Percentiles rank a stretch among this genome's conserved stretches.
These are phyloP conservation scores for Aspergillus nomiae DNA, from an alignment of 2,329 filamentous ascomycete genomes.

Conservation along the genomic window DNA sequence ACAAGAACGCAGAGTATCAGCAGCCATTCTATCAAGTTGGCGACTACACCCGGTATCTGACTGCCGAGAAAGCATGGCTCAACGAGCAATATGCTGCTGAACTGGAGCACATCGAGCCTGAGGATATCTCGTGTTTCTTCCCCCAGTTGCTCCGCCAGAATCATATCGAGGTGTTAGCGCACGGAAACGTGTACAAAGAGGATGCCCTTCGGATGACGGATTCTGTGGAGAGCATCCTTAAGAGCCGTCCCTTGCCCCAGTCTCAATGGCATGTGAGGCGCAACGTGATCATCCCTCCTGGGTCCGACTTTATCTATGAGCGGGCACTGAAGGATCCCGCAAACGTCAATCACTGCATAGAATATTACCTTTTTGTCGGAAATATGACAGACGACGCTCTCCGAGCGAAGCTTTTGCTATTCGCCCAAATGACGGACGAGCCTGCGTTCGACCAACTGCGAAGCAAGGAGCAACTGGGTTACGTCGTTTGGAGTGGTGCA, in stretches of 20 bases:
- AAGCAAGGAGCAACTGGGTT: conserved; percentile 96
- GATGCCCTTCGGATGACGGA: conserved; percentile 85
- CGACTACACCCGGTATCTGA: conserved; percentile 79
- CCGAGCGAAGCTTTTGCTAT: conserved; percentile 75
- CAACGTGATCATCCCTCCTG: conserved; percentile 74
- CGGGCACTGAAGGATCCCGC: conserved; percentile 79
- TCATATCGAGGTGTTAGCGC: conserved; percentile 83
- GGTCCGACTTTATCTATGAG: conserved; percentile 81
- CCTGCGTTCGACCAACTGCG: conserved; percentile 91
- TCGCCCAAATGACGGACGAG: conserved; percentile 90
- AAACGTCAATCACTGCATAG: conserved; percentile 86
- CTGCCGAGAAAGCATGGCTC: conserved; percentile 73
- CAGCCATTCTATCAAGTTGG: conserved; percentile 88
- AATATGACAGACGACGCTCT: conserved; percentile 67
- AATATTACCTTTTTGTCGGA: conserved; percentile 74
- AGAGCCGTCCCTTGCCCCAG: conserved; percentile 70
- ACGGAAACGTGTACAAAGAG: conserved; percentile 93
- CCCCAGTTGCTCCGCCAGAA: conserved; percentile 79
- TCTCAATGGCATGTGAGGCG: conserved; percentile 79
- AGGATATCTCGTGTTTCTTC: conserved; percentile 75
- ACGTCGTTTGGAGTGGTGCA: conserved; percentile 86
- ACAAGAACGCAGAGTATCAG: conserved; percentile 84
- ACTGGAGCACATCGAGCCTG: conserved; percentile 70
- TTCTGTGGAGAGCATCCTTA: conserved; percentile 75
- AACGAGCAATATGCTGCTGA: conserved; percentile 80